These are phyloP conservation scores for Emergomyces pasteurianus DNA, from an alignment of 2,329 filamentous ascomycete genomes.

Conservation along the genomic window DNA sequence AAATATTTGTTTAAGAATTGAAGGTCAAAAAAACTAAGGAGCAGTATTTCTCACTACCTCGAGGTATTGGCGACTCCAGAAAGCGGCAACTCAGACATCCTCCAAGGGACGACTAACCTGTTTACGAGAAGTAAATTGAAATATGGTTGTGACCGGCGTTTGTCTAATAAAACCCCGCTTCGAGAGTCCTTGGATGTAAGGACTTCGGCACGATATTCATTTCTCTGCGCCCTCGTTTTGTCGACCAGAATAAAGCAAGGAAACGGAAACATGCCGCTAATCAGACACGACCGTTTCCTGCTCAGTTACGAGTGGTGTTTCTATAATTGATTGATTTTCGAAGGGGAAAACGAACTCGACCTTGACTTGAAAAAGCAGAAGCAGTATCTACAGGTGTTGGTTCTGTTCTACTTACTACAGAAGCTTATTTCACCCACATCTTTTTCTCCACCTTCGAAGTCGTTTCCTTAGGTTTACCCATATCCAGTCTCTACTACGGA, in stretches of 20 bases:
- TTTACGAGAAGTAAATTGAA: background rate
- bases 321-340: background rate
- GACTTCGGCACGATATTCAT: background rate
- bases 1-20: background rate
- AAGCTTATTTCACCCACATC: background rate
- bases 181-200: background rate
- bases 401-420: too few relatives aligned
- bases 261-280: background rate
- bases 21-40: background rate
- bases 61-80: background rate
- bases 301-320: background rate
- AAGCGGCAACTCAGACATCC: background rate
- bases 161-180: background rate
- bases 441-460: background rate
- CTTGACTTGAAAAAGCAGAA: background rate
- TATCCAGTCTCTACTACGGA: too few relatives aligned
- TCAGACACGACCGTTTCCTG: background rate
- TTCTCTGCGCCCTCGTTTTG: background rate
- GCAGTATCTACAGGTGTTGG: too few relatives aligned
- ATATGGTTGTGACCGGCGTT: background rate
- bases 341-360: background rate
- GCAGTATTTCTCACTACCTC: background rate
- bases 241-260: background rate
- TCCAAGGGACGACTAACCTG: background rate
- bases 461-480: background rate